Evolutionary conservation across 495 filamentous ascomycete species (phyloP).

Genomic region (Gamarada debralockiae): DNA sequence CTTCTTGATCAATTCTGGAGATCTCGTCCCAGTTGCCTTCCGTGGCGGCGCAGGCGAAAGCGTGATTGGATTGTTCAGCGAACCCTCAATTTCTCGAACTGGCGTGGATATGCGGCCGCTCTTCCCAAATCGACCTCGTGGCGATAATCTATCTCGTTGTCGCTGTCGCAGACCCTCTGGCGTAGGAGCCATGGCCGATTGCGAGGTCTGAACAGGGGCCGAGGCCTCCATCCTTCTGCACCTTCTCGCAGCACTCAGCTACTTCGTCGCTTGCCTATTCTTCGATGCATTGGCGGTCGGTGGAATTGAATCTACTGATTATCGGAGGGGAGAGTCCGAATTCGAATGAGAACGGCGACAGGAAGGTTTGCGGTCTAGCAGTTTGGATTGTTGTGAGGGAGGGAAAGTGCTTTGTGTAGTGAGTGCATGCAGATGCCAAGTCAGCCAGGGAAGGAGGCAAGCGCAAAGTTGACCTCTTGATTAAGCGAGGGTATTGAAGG

Average conservation of each 20-base stretch:
- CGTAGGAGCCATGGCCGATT: slow-evolving; percentile 9
- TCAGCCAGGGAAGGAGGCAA: too few species aligned
- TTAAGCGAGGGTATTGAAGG: too few species aligned
- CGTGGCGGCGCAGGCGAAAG: slow-evolving; percentile 18
- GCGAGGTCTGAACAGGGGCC: slow-evolving; percentile 11
- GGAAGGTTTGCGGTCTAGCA: too few species aligned
- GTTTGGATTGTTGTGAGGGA: too few species aligned
- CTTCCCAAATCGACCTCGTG: slow-evolving; percentile 20
- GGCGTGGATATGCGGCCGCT: slow-evolving; percentile 1
- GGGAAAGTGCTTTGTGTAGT: too few species aligned
- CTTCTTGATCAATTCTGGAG: slow-evolving; percentile 14
- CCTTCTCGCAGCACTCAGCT: slow-evolving; percentile 9
- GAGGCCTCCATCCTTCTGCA: slow-evolving; percentile 15
- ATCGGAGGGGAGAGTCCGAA: neutral
- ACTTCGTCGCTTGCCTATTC: slow-evolving; percentile 2
- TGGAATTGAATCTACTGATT: neutral
- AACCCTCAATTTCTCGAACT: slow-evolving; percentile 6
- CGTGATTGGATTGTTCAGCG: slow-evolving; percentile 8
- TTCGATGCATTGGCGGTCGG: slow-evolving; percentile 6
- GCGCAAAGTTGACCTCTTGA: too few species aligned
- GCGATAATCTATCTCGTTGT: slow-evolving; percentile 25
- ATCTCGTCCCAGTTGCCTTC: slow-evolving; percentile 6
- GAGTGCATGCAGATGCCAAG: too few species aligned
- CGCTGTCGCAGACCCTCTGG: slow-evolving; percentile 25
- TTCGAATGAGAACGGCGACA: neutral